A percentile compares a stretch with the other conserved stretches of the same genome.
phyloP scores from a whole-genome alignment of 78 protist species.

The Abeoforma whisleri region DNA sequence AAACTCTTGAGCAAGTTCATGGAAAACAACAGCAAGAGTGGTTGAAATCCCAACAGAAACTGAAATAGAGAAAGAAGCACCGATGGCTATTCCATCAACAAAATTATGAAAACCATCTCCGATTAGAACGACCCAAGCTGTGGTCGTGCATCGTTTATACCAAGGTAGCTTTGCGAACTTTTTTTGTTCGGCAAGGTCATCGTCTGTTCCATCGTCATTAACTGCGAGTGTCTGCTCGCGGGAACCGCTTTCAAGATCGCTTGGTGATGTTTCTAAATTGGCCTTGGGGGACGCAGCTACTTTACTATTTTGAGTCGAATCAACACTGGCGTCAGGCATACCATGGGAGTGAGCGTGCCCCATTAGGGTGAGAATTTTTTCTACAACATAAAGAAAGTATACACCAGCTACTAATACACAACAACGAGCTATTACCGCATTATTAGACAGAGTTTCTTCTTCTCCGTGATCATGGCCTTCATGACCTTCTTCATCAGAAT shows the following conservation, averaged over 20 bases:
- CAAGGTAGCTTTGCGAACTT: background rate
- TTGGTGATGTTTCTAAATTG: background rate
- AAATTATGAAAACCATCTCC: constrained; percentile 43
- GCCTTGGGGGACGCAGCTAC: background rate
- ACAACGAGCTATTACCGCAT: background rate
- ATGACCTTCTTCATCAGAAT: constrained; percentile 16
- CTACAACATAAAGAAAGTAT: constrained; percentile 14
- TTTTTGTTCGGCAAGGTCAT: background rate
- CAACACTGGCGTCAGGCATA: too few species aligned
- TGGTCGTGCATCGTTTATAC: constrained; percentile 1
- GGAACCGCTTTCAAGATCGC: too few species aligned
- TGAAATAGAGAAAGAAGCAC: constrained; percentile 21
- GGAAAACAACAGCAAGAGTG: constrained; percentile 16
- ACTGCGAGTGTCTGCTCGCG: too few species aligned
- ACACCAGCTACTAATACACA: background rate
- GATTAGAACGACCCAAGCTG: constrained; percentile 19
- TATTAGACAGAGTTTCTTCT: background rate
- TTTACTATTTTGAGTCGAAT: background rate
- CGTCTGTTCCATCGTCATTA: too few species aligned
- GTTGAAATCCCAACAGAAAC: constrained; percentile 11
- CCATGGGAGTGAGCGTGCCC: constrained; percentile 22
- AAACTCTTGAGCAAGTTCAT: constrained; percentile 39
- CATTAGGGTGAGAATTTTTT: background rate
- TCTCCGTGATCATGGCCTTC: background rate
- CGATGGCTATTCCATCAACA: constrained; percentile 43